Evolutionary conservation across 2,329 filamentous ascomycete genomes (phyloP).

Genomic region (Calonectria montana): DNA sequence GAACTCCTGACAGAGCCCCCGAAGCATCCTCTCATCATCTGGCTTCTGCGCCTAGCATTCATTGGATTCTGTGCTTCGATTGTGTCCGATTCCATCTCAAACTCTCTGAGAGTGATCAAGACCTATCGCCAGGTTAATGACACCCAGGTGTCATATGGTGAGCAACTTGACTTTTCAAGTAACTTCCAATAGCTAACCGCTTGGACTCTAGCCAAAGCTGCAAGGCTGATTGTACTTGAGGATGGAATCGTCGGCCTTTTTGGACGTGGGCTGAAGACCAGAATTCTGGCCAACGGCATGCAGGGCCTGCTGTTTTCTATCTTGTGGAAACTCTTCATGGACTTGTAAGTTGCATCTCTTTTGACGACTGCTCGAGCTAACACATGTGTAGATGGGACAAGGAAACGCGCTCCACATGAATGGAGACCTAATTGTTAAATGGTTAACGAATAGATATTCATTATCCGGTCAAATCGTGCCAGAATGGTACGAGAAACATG

Average conservation of each 20-base stretch:
- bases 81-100: constrained; percentile 59
- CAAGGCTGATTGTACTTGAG: constrained; percentile 50
- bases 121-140: constrained; percentile 63
- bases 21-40: constrained; percentile 52
- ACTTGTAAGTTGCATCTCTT: constrained; percentile 51
- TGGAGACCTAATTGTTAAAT: background rate
- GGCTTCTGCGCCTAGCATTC: constrained; percentile 54
- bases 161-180: background rate
- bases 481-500: background rate
- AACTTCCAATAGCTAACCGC: background rate
- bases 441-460: background rate
- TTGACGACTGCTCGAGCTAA: background rate
- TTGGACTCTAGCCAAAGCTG: constrained; percentile 52
- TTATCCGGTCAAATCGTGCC: background rate
- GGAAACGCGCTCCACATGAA: background rate
- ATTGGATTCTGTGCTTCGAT: constrained; percentile 56
- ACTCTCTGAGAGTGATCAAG: constrained; percentile 60
- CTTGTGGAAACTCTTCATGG: constrained; percentile 61
- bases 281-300: constrained; percentile 60
- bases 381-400: background rate
- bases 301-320: constrained; percentile 61
- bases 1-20: constrained; percentile 54
- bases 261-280: constrained; percentile 58
- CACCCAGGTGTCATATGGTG: constrained; percentile 58
- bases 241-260: constrained; percentile 57